These are phyloP conservation scores for Atkinsonella texensis DNA, from an alignment of 2,329 filamentous ascomycete genomes.

Conservation along the genomic window DNA sequence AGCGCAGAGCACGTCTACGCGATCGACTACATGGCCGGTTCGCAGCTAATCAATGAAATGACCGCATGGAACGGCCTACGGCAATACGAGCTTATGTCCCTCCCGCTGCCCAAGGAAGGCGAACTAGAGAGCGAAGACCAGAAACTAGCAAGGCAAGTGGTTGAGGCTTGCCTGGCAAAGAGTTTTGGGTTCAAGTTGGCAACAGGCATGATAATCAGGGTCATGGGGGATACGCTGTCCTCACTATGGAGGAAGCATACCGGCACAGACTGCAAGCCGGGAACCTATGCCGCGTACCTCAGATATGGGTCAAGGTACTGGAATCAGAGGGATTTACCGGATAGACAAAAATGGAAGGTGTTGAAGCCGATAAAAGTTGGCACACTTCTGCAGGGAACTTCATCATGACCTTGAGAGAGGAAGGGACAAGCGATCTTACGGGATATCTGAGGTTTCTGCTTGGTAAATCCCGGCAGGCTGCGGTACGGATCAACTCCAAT, in stretches of 20 bases:
- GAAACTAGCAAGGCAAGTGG: slow-evolving; percentile 33
- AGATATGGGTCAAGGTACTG: slow-evolving; percentile 36
- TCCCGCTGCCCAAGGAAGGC: slow-evolving; percentile 22
- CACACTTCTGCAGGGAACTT: slow-evolving; percentile 6
- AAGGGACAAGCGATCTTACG: not conserved
- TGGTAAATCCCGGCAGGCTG: not conserved
- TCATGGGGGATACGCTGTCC: slow-evolving; percentile 37
- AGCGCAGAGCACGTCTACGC: slow-evolving; percentile 34
- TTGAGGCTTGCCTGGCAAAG: slow-evolving; percentile 34
- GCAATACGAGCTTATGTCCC: slow-evolving; percentile 37
- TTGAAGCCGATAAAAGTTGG: slow-evolving; percentile 28
- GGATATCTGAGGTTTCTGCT: not conserved
- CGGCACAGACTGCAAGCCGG: slow-evolving; percentile 34
- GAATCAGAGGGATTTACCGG: slow-evolving; percentile 29
- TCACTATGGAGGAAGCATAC: slow-evolving; percentile 39
- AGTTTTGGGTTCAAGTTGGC: slow-evolving; percentile 46
- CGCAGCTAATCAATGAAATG: slow-evolving; percentile 39
- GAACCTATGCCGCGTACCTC: slow-evolving; percentile 44
- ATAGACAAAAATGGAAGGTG: slow-evolving; percentile 19
- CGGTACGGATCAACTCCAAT: not conserved
- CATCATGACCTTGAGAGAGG: not conserved
- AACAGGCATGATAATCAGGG: slow-evolving; percentile 38
- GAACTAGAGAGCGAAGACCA: slow-evolving; percentile 27
- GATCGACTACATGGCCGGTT: slow-evolving; percentile 36
- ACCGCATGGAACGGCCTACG: slow-evolving; percentile 37